Conservation (phyloP, 2,329 filamentous ascomycete genomes). For the Trichoderma atroviride region DNA sequence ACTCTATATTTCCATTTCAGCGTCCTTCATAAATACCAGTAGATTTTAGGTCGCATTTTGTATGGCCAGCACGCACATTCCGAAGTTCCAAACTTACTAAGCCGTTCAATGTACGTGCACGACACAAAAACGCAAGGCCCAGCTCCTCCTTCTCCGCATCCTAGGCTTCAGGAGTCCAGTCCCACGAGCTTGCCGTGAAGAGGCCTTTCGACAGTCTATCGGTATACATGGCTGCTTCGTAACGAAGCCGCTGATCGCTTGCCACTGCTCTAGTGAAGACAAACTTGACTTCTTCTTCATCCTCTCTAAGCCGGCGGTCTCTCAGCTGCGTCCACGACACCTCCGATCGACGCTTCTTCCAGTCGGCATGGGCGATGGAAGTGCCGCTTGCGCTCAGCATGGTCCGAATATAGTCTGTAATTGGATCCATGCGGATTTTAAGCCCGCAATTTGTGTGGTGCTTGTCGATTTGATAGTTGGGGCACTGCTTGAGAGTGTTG, state of each 20-base stretch:
- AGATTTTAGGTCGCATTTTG: not conserved
- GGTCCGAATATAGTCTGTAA: constrained; percentile 65
- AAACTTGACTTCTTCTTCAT: constrained; percentile 40
- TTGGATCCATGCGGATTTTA: constrained; percentile 64
- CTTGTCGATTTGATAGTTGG: constrained; percentile 73
- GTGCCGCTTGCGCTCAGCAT: constrained; percentile 54
- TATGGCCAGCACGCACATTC: not conserved
- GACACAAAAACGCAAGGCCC: not conserved
- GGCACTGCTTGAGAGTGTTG: constrained; percentile 63
- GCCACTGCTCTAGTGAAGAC: constrained; percentile 55
- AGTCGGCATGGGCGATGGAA: constrained; percentile 48
- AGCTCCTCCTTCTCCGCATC: not conserved
- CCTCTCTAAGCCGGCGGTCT: constrained; percentile 19
- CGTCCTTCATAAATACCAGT: not conserved
- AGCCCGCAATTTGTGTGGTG: constrained; percentile 75
- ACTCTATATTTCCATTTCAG: not conserved
- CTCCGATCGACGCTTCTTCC: constrained; percentile 47
- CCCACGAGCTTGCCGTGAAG: constrained; percentile 61
- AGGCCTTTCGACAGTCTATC: constrained; percentile 55
- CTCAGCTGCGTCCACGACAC: constrained; percentile 45
- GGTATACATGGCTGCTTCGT: constrained; percentile 52
- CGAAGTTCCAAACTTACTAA: not conserved
- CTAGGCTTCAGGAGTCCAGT: constrained; percentile 58
- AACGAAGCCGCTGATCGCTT: constrained; percentile 53
- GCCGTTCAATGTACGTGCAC: not conserved